Conservation (phyloP, 164 flowering plant species). For the Liquidambar formosana region DNA sequence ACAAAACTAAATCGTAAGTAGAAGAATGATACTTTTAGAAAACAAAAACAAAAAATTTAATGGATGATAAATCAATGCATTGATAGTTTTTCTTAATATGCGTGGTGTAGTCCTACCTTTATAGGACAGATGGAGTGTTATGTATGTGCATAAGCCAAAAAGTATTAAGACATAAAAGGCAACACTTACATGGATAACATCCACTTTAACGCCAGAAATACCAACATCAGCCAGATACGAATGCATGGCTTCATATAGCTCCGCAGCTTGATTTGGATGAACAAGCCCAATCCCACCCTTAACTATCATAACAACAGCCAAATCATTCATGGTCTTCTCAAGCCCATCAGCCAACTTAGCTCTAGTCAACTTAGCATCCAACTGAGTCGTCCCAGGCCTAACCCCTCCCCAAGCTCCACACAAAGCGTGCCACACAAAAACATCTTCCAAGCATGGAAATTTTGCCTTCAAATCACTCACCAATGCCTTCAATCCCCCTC, state of each 20-base stretch:
- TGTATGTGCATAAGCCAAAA: too few relatives aligned
- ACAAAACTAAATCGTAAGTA: too few relatives aligned
- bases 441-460: constrained; percentile 8
- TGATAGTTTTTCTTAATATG: too few relatives aligned
- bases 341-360: background rate
- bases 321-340: constrained; percentile 5
- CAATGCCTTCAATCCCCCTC: constrained; percentile 3
- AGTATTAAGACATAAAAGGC: background rate
- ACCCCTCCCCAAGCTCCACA: constrained; percentile 13
- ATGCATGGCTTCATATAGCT: background rate
- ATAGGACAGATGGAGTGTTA: too few relatives aligned
- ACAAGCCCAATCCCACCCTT: constrained; percentile 1
- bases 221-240: background rate
- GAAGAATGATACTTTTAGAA: too few relatives aligned
- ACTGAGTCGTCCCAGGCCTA: background rate
- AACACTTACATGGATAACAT: constrained; percentile 3
- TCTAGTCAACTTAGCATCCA: background rate
- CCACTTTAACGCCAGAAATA: background rate
- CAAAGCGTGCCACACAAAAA: constrained; percentile 14
- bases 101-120: too few relatives aligned
- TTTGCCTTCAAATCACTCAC: constrained; percentile 1
- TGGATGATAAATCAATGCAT: too few relatives aligned
- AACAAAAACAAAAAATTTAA: too few relatives aligned
- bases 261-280: background rate
- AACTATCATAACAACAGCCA: constrained; percentile 2